These are phyloP conservation scores for Fusarium armeniacum DNA, from an alignment of 2,329 filamentous ascomycete species.

Conservation along the genomic window DNA sequence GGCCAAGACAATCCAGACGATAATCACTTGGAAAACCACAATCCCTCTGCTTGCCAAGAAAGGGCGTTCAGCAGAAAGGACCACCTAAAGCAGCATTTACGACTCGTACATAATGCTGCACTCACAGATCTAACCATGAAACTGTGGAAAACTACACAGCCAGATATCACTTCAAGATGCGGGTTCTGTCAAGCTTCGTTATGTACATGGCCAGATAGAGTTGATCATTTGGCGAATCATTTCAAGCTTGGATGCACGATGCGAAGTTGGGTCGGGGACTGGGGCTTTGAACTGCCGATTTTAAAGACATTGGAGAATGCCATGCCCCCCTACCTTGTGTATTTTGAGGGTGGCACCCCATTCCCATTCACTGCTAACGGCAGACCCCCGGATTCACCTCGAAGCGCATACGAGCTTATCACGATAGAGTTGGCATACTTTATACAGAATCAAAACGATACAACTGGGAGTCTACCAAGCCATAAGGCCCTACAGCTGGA, in stretches of 20 bases:
- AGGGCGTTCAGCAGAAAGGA: conserved; percentile 61
- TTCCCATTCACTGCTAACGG: conserved; percentile 40
- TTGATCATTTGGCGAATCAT: conserved; percentile 58
- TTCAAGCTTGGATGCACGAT: conserved; percentile 59
- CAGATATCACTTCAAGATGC: conserved; percentile 56
- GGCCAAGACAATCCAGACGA: conserved; percentile 50
- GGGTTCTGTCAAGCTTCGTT: conserved; percentile 58
- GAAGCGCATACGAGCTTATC: conserved; percentile 44
- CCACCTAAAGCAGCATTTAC: conserved; percentile 60
- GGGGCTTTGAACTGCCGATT: conserved; percentile 58
- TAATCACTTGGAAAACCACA: conserved; percentile 55
- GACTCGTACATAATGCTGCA: conserved; percentile 60
- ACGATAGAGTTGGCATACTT: conserved; percentile 43
- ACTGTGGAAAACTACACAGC: conserved; percentile 56
- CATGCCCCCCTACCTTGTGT: conserved; percentile 55
- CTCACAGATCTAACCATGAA: conserved; percentile 37
- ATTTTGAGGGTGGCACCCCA: conserved; percentile 38
- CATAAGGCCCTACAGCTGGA: conserved; percentile 32
- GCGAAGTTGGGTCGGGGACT: conserved; percentile 60
- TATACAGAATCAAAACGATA: conserved; percentile 36
- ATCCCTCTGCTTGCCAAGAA: conserved; percentile 63
- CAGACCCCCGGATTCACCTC: conserved; percentile 37
- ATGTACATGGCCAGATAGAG: conserved; percentile 55
- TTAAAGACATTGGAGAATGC: conserved; percentile 57
- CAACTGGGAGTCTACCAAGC: conserved; percentile 25